These are phyloP conservation scores for Linum trigynum DNA, from an alignment of 345 rosid genomes.

Conservation along the genomic window DNA sequence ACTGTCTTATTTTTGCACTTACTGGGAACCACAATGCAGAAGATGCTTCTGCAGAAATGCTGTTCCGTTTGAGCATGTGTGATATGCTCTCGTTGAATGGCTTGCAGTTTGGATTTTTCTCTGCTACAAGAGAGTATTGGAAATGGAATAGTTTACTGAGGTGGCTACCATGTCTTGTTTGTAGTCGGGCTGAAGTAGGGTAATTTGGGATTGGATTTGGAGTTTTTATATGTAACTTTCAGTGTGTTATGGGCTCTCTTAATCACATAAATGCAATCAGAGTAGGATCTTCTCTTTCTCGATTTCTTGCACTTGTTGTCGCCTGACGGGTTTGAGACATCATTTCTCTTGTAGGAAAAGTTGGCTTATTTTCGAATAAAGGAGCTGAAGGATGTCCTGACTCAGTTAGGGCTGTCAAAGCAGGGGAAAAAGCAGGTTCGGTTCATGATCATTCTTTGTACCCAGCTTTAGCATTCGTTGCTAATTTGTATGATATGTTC, in stretches of 20 bases:
- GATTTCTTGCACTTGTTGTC: not conserved
- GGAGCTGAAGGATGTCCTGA: constrained; percentile 95
- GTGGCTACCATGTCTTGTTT: too few species aligned
- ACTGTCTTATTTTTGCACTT: not conserved
- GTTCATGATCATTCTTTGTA: constrained; percentile 4
- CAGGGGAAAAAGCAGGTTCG: constrained; percentile 95
- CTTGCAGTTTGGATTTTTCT: too few species aligned
- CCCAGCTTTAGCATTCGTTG: not conserved
- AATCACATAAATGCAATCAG: too few species aligned
- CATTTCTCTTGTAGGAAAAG: constrained; percentile 46
- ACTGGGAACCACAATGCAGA: not conserved
- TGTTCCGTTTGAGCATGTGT: not conserved
- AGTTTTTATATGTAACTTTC: not conserved
- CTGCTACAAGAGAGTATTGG: too few species aligned
- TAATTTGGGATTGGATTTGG: not conserved
- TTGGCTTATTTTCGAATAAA: constrained; percentile 76
- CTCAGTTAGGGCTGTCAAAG: constrained; percentile 79
- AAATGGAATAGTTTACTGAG: too few species aligned
- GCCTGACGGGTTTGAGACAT: not conserved
- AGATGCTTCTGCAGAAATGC: not conserved
- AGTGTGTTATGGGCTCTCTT: not conserved
- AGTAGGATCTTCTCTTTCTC: not conserved
- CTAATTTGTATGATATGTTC: not conserved
- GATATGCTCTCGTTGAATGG: too few species aligned
- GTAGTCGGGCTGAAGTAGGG: too few species aligned